phyloP scores from a whole-genome alignment of 129 eudicot genomes.

The Flaveria sonorensis region DNA sequence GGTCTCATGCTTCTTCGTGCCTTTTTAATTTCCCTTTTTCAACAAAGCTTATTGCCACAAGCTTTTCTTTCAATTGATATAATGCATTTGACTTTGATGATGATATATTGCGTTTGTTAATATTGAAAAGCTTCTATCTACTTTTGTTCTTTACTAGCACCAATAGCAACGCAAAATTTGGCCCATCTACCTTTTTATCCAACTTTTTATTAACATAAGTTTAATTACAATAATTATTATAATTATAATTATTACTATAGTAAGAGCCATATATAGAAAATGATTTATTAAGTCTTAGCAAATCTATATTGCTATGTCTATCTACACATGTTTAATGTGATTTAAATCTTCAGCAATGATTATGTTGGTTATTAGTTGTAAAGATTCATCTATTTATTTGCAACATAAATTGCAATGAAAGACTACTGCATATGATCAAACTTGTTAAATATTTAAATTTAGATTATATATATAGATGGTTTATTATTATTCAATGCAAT shows the following conservation, averaged over 20 bases:
- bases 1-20: constrained; percentile 18
- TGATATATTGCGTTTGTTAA: constrained; percentile 4
- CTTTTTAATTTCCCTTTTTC: constrained; percentile 19
- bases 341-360: too few relatives aligned
- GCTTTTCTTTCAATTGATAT: constrained; percentile 25
- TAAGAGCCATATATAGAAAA: background rate
- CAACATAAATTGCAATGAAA: too few relatives aligned
- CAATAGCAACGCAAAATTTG: constrained; percentile 29
- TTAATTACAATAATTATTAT: background rate
- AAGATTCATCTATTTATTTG: too few relatives aligned
- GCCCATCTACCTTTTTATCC: background rate
- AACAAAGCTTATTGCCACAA: constrained; percentile 31
- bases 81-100: constrained; percentile 34
- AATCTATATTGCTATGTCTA: background rate
- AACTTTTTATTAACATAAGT: background rate
- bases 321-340: too few relatives aligned
- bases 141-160: constrained; percentile 27
- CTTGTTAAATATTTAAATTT: too few relatives aligned
- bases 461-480: too few relatives aligned
- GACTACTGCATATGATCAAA: too few relatives aligned
- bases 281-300: background rate
- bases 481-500: too few relatives aligned
- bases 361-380: too few relatives aligned
- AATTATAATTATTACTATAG: background rate
- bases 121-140: constrained; percentile 26